Evolutionary conservation across 805 yeast genomes (phyloP).

Genomic region (Starmerella stigmatis): DNA sequence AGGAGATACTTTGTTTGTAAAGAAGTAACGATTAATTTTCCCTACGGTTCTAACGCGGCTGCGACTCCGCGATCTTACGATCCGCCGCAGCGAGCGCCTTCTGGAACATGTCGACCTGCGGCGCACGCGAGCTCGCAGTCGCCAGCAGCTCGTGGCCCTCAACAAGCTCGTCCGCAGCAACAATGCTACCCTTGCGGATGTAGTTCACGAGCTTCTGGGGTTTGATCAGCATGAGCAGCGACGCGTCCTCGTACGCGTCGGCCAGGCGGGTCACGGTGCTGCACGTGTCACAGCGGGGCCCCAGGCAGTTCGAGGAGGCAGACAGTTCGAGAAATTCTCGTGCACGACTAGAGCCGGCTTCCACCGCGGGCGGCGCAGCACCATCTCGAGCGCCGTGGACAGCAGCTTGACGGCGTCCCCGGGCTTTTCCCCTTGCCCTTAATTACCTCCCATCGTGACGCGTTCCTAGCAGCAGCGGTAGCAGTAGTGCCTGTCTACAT

Average conservation of each 20-base stretch:
- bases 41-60: no score
- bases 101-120: no score
- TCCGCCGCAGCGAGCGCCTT: no score
- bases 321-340: conserved; percentile 31
- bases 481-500: no score
- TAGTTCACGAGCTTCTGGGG: conserved; percentile 29
- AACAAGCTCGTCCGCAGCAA: conserved; percentile 21
- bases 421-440: conserved; percentile 14
- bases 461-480: background rate
- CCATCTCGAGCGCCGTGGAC: conserved; percentile 34
- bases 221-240: conserved; percentile 29
- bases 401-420: conserved; percentile 32
- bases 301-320: no score
- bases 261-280: conserved; percentile 30
- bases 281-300: conserved; percentile 34
- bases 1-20: no score
- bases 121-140: conserved; percentile 23
- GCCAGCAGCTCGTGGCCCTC: conserved; percentile 26
- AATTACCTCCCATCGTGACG: background rate
- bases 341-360: conserved; percentile 30
- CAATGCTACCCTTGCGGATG: conserved; percentile 30
- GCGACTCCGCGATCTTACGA: conserved; percentile 5
- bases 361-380: conserved; percentile 34
- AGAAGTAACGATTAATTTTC: no score
- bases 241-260: conserved; percentile 33